Base-by-base conservation (phyloP, 768 basidiomycete species). In the Tricholoma sp. region DNA sequence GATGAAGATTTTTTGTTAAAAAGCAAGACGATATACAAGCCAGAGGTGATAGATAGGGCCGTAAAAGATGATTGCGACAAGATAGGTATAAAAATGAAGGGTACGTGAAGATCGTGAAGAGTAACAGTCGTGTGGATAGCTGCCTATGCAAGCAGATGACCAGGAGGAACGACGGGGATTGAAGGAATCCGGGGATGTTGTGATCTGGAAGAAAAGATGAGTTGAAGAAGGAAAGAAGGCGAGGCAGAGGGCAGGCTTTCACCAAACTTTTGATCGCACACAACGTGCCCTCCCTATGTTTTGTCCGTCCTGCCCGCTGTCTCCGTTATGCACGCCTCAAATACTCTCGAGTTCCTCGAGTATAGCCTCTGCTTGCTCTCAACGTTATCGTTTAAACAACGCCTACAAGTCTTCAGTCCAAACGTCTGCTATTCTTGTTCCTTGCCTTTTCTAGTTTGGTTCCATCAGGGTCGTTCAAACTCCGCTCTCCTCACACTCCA, bases 261-360 rank as follows among this genome's bases (percentile, higher is more conserved):
- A 69, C 66, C 79, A 80, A 76, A 74, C 73, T 84, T 86, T 84
- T 86, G 84, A 86, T 87, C 76, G 76, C 78, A 80, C 74, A 76
- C 84, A 87, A 87, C 85, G 86, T 89, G 86, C 81, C 85, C 80
- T 50, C 24, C 24, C 24, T 24, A 24, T 24, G 24, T 24, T 24
- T 24, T 24, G 4, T 24, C 24, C 24, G 24, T 24, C 24, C 24
- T 24, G 24, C 24, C 24, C 24, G 24, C 24, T 24, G 24, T 24
- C 24, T 1, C 24, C 24, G 24, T n/a, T n/a, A n/a, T n/a, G n/a
- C n/a, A n/a, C n/a, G n/a, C n/a, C n/a, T n/a, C n/a, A n/a, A n/a
- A n/a, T n/a, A n/a, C n/a, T n/a, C n/a, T n/a, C n/a, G n/a, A n/a
- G n/a, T n/a, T n/a, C n/a, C n/a, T n/a, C n/a, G n/a, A n/a, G n/a